Conservation (phyloP, 2,329 filamentous ascomycete species). For the Rhynchosporium secalis region DNA sequence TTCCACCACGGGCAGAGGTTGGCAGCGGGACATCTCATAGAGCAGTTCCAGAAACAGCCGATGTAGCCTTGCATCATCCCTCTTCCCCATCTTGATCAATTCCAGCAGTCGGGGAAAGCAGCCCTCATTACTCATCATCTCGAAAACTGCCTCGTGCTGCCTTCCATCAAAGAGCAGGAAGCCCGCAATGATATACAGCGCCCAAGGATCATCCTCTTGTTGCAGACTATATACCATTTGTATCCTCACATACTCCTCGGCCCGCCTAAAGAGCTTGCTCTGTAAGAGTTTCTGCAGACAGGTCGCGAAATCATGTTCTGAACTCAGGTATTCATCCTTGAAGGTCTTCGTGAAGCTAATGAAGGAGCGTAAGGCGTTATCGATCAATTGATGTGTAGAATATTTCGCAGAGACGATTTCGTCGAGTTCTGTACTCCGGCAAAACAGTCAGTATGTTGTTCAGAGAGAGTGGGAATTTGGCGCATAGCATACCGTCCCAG, state of each 20-base stretch:
- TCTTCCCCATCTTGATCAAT: slow-evolving; percentile 65
- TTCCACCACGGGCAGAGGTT: slow-evolving; percentile 75
- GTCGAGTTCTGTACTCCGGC: slow-evolving; percentile 59
- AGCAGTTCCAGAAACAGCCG: slow-evolving; percentile 81
- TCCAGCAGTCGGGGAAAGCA: slow-evolving; percentile 83
- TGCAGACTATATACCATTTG: slow-evolving; percentile 92
- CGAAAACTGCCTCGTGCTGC: slow-evolving; percentile 73
- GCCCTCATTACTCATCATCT: slow-evolving; percentile 82
- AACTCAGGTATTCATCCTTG: slow-evolving; percentile 72
- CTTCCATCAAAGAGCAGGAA: slow-evolving; percentile 87
- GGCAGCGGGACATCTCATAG: slow-evolving; percentile 95
- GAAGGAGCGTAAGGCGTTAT: slow-evolving; percentile 83
- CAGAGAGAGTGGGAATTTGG: slow-evolving; percentile 8
- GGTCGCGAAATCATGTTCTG: slow-evolving; percentile 75
- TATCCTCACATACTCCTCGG: slow-evolving; percentile 83
- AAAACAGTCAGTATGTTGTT: slow-evolving; percentile 10
- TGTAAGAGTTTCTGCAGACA: slow-evolving; percentile 79
- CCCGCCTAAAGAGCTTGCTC: slow-evolving; percentile 70
- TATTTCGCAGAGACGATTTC: slow-evolving; percentile 61
- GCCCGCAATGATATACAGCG: slow-evolving; percentile 79
- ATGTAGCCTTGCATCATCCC: slow-evolving; percentile 71
- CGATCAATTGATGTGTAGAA: slow-evolving; percentile 66
- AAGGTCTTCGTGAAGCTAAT: slow-evolving; percentile 74
- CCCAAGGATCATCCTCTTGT: slow-evolving; percentile 79
- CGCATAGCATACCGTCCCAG: slow-evolving; percentile 70